A percentile compares a stretch with the other conserved stretches of the same genome.
Conservation (phyloP, 2,329 filamentous ascomycete genomes). For the Trichoderma cornu-damae region DNA sequence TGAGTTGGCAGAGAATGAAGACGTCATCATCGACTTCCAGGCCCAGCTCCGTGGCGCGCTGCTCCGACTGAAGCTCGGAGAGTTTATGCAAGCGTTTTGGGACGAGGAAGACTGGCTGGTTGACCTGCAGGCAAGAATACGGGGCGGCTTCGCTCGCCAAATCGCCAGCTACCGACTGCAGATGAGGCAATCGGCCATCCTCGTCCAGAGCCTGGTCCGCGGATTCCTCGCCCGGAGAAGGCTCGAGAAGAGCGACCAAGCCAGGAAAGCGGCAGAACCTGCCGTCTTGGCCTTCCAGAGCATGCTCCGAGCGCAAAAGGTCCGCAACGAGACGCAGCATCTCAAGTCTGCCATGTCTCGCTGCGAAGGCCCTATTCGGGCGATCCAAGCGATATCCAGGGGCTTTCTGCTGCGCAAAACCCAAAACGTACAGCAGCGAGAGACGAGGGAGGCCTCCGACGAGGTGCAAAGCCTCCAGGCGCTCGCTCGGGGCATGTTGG, state of each 20-base stretch:
- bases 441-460: constrained; percentile 48
- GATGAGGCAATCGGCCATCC: constrained; percentile 75
- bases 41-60: constrained; percentile 79
- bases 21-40: constrained; percentile 71
- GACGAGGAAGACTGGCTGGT: constrained; percentile 72
- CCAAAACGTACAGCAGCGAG: constrained; percentile 50
- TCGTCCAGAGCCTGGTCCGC: constrained; percentile 72
- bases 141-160: constrained; percentile 82
- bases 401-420: constrained; percentile 61
- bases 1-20: constrained; percentile 73
- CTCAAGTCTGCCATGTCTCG: constrained; percentile 55
- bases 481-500: constrained; percentile 60
- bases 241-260: constrained; percentile 56
- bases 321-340: constrained; percentile 53
- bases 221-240: constrained; percentile 67
- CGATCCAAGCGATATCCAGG: constrained; percentile 61
- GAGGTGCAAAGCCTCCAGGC: constrained; percentile 59
- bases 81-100: constrained; percentile 86
- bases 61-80: constrained; percentile 68
- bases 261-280: constrained; percentile 65
- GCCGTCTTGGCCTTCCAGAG: constrained; percentile 78
- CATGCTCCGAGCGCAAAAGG: constrained; percentile 65
- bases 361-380: constrained; percentile 58
- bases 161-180: constrained; percentile 74
- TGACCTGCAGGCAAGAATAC: constrained; percentile 78